A percentile compares a stretch with the other conserved stretches of the same genome.
Conservation (phyloP, 805 yeast species). For the Blastobotrys peoriensis region DNA sequence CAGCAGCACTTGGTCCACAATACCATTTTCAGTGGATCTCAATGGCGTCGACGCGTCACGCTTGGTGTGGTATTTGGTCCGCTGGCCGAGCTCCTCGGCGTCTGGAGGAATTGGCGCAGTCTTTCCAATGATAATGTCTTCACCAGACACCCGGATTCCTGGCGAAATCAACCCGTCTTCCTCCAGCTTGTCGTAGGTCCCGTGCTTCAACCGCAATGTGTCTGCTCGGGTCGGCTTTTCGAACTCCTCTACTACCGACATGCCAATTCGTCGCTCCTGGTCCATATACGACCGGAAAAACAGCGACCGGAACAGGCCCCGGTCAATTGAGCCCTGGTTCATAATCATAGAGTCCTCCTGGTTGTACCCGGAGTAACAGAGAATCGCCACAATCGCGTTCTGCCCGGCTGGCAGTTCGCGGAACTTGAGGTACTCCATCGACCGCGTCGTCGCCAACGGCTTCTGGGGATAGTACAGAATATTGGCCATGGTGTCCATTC, state of each 20-base stretch:
- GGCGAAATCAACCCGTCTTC: slow-evolving; percentile 98
- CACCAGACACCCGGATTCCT: slow-evolving; percentile 98
- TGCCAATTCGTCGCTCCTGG: slow-evolving; percentile 96
- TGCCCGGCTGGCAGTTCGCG: slow-evolving; percentile 99
- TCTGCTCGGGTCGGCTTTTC: slow-evolving; percentile 95
- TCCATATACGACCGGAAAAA: slow-evolving; percentile 98
- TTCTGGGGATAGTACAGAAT: slow-evolving; percentile 96
- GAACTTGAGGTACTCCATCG: slow-evolving; percentile 96
- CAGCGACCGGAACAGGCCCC: slow-evolving; percentile 92
- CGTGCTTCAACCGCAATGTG: slow-evolving; percentile 92
- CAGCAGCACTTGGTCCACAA: slow-evolving; percentile 93
- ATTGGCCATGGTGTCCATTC: slow-evolving; percentile 99
- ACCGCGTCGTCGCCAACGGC: slow-evolving; percentile 94
- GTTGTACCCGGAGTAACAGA: slow-evolving; percentile 97
- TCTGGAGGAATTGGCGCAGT: slow-evolving; percentile 99
- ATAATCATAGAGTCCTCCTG: slow-evolving; percentile 99
- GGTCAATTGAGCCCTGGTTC: slow-evolving; percentile 96
- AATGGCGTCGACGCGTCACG: slow-evolving; percentile 98
- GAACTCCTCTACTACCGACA: slow-evolving; percentile 95
- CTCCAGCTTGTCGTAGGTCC: slow-evolving; percentile 95
- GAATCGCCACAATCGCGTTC: slow-evolving; percentile 96
- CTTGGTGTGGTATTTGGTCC: slow-evolving; percentile 96
- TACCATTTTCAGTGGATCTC: slow-evolving; percentile 95
- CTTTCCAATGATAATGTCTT: slow-evolving; percentile 96
- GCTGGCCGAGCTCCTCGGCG: slow-evolving; percentile 96